Base-by-base conservation (phyloP, 441 rosid genomes). In the Breynia disticha region DNA sequence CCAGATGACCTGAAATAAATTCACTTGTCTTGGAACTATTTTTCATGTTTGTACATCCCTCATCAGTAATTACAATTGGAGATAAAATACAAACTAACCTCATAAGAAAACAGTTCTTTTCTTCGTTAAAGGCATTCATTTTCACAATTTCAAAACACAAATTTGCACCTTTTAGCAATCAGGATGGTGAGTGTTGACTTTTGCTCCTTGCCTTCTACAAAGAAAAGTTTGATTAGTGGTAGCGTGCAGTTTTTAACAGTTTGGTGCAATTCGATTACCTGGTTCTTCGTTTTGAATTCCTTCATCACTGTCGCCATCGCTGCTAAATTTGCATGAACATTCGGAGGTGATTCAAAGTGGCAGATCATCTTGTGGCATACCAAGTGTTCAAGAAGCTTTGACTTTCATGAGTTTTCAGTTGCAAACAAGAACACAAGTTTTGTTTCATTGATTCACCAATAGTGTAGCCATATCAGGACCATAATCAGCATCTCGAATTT, bases 181-280 rank as follows among this genome's bases (percentile, higher is more conserved):
- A 28, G 88, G 72, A 77, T 91, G 96, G 72, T 91, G 98, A 19
- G 95, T 84, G 1, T 90, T 86, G 16, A 90, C 95, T 70, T n/a
- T 86, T 86, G 64, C 83, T 86, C 77, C 81, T 86, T 15, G 84
- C 90, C 95, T 83, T 86, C 95, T 86, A 73, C 55, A 58, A 42
- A 62, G 43, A 45, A 37, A 47, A 28, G 35, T 28, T 28, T 28
- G 35, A 1, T 28, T 5, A 28, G 35, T 28, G 35, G 35, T 28
- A 28, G 8, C 5, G 35, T 28, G 8, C 5, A 28, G 5, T 28
- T 28, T 28, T 28, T 5, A 28, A 9, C 7, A 28, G 4, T 28
- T 28, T 28, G 35, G 35, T 4, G 47, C 20, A 13, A 15, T 10
- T 39, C 13, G n/a, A 39, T 38, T 54, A 80, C 95, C 84, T 86